A percentile compares a stretch with the other conserved stretches of the same genome.
Conservation (phyloP, 495 filamentous ascomycete genomes). For the Podospora didyma region DNA sequence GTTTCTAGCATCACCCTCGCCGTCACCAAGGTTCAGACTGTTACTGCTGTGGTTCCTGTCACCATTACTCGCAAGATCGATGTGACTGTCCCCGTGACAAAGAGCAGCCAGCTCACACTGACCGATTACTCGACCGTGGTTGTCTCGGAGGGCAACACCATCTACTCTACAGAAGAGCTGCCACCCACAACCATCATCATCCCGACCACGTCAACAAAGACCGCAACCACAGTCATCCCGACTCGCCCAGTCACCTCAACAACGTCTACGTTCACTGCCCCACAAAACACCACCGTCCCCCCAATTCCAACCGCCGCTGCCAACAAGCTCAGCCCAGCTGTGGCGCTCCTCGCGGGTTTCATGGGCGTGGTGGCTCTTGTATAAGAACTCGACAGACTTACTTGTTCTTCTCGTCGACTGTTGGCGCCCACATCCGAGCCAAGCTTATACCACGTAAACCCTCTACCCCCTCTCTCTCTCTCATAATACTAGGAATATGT, state of each 20-base stretch:
- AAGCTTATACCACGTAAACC: neutral
- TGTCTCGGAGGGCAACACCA: conserved; percentile 16
- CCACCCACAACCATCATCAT: conserved; percentile 25
- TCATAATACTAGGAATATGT: neutral
- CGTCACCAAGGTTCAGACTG: conserved; percentile 28
- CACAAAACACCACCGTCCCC: conserved; percentile 1
- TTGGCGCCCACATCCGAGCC: neutral
- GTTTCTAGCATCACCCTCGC: conserved; percentile 26
- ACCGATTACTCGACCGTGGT: conserved; percentile 28
- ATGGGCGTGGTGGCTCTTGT: conserved; percentile 31
- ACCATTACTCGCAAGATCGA: conserved; percentile 29
- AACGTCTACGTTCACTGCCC: neutral
- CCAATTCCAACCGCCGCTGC: conserved; percentile 20
- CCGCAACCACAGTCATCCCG: neutral
- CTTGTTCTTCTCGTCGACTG: neutral
- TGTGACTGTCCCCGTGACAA: conserved; percentile 30
- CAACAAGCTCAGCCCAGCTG: conserved; percentile 24
- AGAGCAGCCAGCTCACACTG: conserved; percentile 25
- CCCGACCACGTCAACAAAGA: conserved; percentile 20
- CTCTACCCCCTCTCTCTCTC: neutral
- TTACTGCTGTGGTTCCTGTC: conserved; percentile 30
- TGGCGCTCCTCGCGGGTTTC: conserved; percentile 33
- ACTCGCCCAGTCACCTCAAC: neutral
- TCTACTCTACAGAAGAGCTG: conserved; percentile 13
- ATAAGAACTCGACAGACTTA: neutral